Evolutionary conservation across 2,329 filamentous ascomycete genomes (phyloP).

Genomic region (Metarhizium humberi): DNA sequence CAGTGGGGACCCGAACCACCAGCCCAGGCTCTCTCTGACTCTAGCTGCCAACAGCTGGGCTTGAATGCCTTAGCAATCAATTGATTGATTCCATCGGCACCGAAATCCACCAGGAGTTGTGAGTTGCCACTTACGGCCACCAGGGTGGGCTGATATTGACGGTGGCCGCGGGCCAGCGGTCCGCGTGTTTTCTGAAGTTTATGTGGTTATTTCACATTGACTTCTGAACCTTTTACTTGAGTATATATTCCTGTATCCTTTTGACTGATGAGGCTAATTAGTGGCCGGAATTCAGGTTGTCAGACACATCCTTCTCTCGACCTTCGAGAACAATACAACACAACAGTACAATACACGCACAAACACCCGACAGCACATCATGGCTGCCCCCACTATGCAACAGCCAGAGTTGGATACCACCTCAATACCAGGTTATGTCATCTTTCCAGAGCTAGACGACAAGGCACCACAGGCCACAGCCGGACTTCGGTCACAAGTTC

Average conservation of each 20-base stretch:
- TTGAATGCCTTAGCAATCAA: not conserved
- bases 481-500: constrained; percentile 18
- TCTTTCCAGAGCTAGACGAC: constrained; percentile 32
- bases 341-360: not conserved
- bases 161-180: constrained; percentile 6
- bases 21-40: no score
- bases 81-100: not conserved
- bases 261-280: not conserved
- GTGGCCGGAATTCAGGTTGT: constrained; percentile 2
- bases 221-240: not conserved
- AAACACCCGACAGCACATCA: constrained; percentile 4
- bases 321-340: constrained; percentile 1
- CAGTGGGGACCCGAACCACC: not conserved
- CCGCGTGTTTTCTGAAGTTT: not conserved
- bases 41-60: not conserved
- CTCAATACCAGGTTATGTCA: constrained; percentile 35
- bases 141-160: not conserved
- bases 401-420: constrained; percentile 23
- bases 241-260: constrained; percentile 3
- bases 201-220: not conserved
- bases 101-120: not conserved
- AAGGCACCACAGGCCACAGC: constrained; percentile 25
- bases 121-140: not conserved
- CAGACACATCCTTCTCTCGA: not conserved
- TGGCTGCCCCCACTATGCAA: constrained; percentile 12